Evolutionary conservation across 495 filamentous ascomycete species (phyloP).

Genomic region (Recurvomyces mirabilis): DNA sequence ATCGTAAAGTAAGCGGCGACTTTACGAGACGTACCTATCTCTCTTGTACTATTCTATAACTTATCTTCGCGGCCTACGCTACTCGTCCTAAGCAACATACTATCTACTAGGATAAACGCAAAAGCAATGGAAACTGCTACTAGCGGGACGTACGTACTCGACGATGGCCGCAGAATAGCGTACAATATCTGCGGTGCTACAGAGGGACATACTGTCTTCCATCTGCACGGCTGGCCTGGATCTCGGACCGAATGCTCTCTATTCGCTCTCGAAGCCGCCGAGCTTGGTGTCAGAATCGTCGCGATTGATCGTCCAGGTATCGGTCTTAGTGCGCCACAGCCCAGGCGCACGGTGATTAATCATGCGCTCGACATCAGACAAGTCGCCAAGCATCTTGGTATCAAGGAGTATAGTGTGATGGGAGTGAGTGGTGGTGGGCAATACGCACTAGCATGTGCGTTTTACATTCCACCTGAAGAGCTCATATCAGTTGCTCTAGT

Average conservation of each 20-base stretch:
- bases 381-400: conserved; percentile 4
- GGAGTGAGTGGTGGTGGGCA: conserved; percentile 9
- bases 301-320: conserved; percentile 12
- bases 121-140: neutral
- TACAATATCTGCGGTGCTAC: conserved; percentile 2
- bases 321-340: conserved; percentile 3
- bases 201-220: conserved; percentile 4
- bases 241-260: neutral
- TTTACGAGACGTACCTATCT: too few relatives aligned
- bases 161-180: conserved; percentile 7
- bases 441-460: conserved; percentile 13
- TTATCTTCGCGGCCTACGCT: neutral
- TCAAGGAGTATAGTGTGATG: conserved; percentile 5
- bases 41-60: too few relatives aligned
- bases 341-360: conserved; percentile 1
- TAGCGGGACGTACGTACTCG: neutral
- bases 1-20: too few relatives aligned
- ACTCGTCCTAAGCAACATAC: neutral
- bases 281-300: conserved; percentile 9
- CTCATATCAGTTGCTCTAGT: conserved; percentile 7
- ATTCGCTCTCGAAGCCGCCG: neutral
- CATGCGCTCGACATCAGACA: conserved; percentile 3
- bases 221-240: conserved; percentile 8
- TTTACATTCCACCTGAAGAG: neutral
- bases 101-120: neutral